These are phyloP conservation scores for Inonotus obliquus DNA, from an alignment of 1,284 basidiomycete genomes.

Conservation along the genomic window DNA sequence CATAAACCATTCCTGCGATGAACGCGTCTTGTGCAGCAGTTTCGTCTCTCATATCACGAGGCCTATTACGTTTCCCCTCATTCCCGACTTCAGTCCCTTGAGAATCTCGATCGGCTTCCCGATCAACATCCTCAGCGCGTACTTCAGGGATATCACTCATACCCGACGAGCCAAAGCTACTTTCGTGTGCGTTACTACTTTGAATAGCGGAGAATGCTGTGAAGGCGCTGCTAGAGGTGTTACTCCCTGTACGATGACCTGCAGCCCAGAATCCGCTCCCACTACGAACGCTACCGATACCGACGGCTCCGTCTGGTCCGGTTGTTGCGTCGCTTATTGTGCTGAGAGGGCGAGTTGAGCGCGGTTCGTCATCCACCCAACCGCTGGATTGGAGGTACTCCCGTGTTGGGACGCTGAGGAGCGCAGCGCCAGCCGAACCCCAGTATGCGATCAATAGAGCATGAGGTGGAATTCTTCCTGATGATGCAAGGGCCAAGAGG, in stretches of 20 bases:
- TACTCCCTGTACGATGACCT: constrained; percentile 38
- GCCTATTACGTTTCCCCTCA: constrained; percentile 15
- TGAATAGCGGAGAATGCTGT: constrained; percentile 32
- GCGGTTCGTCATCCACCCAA: constrained; percentile 44
- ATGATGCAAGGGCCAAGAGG: constrained; percentile 60
- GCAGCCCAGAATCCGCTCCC: constrained; percentile 72
- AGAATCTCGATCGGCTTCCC: constrained; percentile 34
- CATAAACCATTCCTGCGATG: constrained; percentile 76
- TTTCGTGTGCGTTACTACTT: constrained; percentile 1
- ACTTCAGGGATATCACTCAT: constrained; percentile 20
- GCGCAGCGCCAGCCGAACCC: constrained; percentile 70
- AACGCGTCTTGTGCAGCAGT: constrained; percentile 75
- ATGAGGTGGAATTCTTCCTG: constrained; percentile 53
- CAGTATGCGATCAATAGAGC: constrained; percentile 75
- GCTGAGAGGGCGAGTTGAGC: constrained; percentile 11
- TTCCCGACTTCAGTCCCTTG: constrained; percentile 46
- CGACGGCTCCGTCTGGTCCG: constrained; percentile 13
- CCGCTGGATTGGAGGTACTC: constrained; percentile 81
- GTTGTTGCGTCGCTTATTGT: constrained; percentile 3
- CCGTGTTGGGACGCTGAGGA: constrained; percentile 72
- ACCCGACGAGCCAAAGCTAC: constrained; percentile 9
- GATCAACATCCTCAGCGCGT: constrained; percentile 19
- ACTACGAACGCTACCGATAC: constrained; percentile 45
- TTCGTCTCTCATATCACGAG: constrained; percentile 48
- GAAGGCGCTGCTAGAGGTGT: constrained; percentile 52